A percentile compares a stretch with the other conserved stretches of the same genome.
These are phyloP conservation scores for Phytophthora kernoviae DNA, from an alignment of 352 stramenopile genomes.

Conservation along the genomic window DNA sequence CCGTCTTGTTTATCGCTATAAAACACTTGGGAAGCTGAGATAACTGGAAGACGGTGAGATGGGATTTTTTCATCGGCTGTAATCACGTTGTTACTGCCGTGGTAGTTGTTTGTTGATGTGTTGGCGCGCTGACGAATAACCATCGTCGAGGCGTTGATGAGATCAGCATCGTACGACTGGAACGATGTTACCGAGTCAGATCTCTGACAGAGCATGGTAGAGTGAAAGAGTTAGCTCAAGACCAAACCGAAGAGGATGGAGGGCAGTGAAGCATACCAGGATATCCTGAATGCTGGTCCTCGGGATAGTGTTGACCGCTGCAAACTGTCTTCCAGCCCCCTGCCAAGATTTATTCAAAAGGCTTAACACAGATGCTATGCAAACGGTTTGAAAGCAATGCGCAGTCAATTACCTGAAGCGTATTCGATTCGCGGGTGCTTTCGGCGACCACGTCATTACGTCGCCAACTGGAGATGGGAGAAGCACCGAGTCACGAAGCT, in stretches of 20 bases:
- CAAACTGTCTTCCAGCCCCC: slow-evolving; percentile 64
- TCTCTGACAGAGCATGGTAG: slow-evolving; percentile 24
- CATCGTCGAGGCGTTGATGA: slow-evolving; percentile 65
- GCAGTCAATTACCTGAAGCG: slow-evolving; percentile 45
- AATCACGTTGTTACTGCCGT: slow-evolving; percentile 17
- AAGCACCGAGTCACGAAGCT: slow-evolving; percentile 31
- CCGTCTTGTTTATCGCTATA: slow-evolving; percentile 12
- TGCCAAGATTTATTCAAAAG: slow-evolving; percentile 10
- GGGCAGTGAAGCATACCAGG: slow-evolving; percentile 31
- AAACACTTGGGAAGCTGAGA: slow-evolving; percentile 50
- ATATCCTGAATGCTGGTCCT: slow-evolving; percentile 40
- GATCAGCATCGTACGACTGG: slow-evolving; percentile 53
- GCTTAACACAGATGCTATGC: neutral
- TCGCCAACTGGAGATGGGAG: slow-evolving; percentile 50
- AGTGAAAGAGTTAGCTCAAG: slow-evolving; percentile 3
- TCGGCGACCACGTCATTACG: slow-evolving; percentile 45
- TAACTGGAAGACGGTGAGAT: slow-evolving; percentile 25
- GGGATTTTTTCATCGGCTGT: slow-evolving; percentile 23
- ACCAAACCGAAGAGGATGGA: neutral
- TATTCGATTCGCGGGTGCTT: slow-evolving; percentile 42
- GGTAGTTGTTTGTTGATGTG: slow-evolving; percentile 13
- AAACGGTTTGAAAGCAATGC: neutral
- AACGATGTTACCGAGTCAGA: slow-evolving; percentile 33
- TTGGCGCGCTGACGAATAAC: slow-evolving; percentile 48
- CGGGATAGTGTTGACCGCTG: slow-evolving; percentile 45